phyloP scores from a whole-genome alignment of 2,329 filamentous ascomycete species.

The Fusarium paranaense region DNA sequence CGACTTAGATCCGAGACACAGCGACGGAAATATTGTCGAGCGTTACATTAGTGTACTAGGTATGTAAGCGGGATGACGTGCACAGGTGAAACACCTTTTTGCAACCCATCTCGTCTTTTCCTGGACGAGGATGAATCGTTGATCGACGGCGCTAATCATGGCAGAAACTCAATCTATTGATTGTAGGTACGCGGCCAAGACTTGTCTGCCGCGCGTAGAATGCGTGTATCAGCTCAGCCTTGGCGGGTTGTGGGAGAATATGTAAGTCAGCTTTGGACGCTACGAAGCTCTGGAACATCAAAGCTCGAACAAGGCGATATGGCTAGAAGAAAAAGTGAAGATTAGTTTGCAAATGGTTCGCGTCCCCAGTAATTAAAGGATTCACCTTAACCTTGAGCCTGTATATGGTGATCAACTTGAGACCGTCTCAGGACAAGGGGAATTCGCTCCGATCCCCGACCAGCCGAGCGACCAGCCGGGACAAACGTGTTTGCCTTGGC shows the following conservation, averaged over 20 bases:
- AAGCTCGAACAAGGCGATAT: not conserved
- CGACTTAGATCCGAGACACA: not conserved
- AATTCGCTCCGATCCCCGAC: not conserved
- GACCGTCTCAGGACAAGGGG: slow-evolving; percentile 2
- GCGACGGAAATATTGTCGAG: not conserved
- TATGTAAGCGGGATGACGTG: not conserved
- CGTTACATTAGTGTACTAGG: not conserved
- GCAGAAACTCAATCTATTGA: not conserved
- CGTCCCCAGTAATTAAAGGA: not conserved
- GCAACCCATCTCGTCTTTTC: not conserved
- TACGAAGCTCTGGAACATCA: not conserved
- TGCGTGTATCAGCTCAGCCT: not conserved
- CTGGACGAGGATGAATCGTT: not conserved
- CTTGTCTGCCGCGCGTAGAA: not conserved
- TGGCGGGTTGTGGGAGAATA: slow-evolving; percentile 2
- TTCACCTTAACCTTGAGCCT: not conserved
- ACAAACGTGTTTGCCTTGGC: not conserved
- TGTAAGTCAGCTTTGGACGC: not conserved
- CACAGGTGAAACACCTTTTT: not conserved
- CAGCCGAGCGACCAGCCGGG: not conserved
- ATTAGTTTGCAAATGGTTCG: not conserved
- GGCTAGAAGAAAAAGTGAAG: not conserved
- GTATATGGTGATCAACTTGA: slow-evolving; percentile 9
- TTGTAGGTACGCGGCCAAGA: not conserved
- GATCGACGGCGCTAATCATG: not conserved